Evolutionary conservation across 495 filamentous ascomycete species (phyloP).

Genomic region (Parathielavia appendiculata): DNA sequence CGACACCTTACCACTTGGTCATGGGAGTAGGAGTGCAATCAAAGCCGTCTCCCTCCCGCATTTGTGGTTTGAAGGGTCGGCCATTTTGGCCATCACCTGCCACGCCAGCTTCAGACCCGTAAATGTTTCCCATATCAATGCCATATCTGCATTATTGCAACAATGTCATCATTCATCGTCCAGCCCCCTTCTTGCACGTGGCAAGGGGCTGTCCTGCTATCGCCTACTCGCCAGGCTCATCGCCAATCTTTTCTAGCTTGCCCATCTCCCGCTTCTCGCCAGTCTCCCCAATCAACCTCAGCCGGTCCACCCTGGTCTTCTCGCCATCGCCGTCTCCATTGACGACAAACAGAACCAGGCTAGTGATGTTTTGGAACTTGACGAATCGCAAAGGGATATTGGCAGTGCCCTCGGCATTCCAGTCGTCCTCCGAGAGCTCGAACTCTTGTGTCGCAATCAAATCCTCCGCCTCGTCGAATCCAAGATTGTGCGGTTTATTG

Average conservation of each 20-base stretch:
- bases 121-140: conserved; percentile 9
- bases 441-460: conserved; percentile 71
- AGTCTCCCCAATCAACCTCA: conserved; percentile 84
- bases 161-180: conserved; percentile 16
- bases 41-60: conserved; percentile 11
- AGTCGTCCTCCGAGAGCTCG: conserved; percentile 66
- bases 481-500: conserved; percentile 81
- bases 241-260: conserved; percentile 91
- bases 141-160: conserved; percentile 23
- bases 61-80: conserved; percentile 25
- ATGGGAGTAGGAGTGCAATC: neutral
- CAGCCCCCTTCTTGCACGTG: neutral
- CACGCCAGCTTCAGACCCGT: neutral
- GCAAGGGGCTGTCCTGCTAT: neutral
- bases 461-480: conserved; percentile 93
- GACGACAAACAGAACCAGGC: conserved; percentile 80
- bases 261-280: conserved; percentile 89
- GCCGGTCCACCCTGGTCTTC: conserved; percentile 77
- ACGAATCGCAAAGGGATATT: conserved; percentile 82
- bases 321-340: conserved; percentile 82
- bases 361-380: conserved; percentile 91
- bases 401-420: conserved; percentile 87
- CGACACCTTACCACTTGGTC: neutral
- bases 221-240: conserved; percentile 59
- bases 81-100: conserved; percentile 2